Percentiles rank a stretch among this genome's conserved stretches.
These are phyloP conservation scores for Coemansia sp. DNA, from an alignment of 192 early-diverging fungal genomes.

Conservation along the genomic window DNA sequence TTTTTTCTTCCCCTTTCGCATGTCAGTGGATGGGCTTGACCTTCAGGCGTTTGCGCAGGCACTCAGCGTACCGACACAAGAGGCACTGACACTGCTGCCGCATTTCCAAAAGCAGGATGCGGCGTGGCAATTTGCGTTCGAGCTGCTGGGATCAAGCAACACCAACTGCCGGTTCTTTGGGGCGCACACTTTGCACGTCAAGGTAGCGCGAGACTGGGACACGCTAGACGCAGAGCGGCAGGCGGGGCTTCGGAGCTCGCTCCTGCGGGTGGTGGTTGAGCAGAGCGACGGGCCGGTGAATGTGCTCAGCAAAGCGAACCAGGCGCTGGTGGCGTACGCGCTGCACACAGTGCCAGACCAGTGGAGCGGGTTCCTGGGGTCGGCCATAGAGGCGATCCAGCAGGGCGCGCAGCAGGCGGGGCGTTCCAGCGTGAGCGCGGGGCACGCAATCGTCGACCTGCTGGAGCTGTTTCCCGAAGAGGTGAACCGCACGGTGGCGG, in stretches of 20 bases:
- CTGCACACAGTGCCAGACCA: slow-evolving; percentile 26
- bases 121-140: slow-evolving; percentile 53
- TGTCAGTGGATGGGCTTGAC: slow-evolving; percentile 42
- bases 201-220: slow-evolving; percentile 45
- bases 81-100: slow-evolving; percentile 43
- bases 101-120: slow-evolving; percentile 40
- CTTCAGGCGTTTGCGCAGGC: slow-evolving; percentile 46
- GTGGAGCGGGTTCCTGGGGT: slow-evolving; percentile 30
- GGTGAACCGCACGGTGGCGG: slow-evolving; percentile 32
- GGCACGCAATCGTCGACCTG: slow-evolving; percentile 35
- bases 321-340: slow-evolving; percentile 42
- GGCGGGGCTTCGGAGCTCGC: slow-evolving; percentile 32
- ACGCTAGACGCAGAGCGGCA: slow-evolving; percentile 47
- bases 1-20: background rate
- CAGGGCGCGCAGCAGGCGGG: slow-evolving; percentile 16
- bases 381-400: slow-evolving; percentile 22
- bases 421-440: slow-evolving; percentile 14
- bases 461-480: slow-evolving; percentile 50
- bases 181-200: slow-evolving; percentile 48
- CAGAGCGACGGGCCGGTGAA: slow-evolving; percentile 33
- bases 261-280: slow-evolving; percentile 37
- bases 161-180: slow-evolving; percentile 53
- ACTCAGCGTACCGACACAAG: slow-evolving; percentile 46
- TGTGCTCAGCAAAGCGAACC: slow-evolving; percentile 43
- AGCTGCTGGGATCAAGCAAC: slow-evolving; percentile 31